Base-by-base conservation (phyloP, 1,139 yeast species). In the Hyphopichia wangnamkhiaoensis region DNA sequence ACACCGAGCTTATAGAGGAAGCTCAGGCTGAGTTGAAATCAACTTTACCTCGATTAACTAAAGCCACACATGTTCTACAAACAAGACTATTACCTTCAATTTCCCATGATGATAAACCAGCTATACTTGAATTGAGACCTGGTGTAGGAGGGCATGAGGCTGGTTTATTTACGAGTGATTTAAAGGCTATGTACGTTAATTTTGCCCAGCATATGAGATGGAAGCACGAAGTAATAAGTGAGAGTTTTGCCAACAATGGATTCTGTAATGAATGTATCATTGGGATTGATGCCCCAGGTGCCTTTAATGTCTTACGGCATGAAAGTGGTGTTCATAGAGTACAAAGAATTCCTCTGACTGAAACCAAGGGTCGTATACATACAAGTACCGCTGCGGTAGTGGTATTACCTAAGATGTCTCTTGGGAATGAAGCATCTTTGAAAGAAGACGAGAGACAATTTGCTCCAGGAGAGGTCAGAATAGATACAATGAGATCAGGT, bases 141-240 rank as follows among this genome's bases (percentile, higher is more conserved):
- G 98, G 99, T 2, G 91, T 93, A 1, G 98, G 99, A 12, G 99
- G 99, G 2, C 78, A 82, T 5, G 99, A 93, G 54, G 98, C 98
- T 0, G 81, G 84, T 58, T 74, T 93, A 6, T 93, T 93, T 59
- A 80, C 98, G 0, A 76, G 75, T 35, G 95, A 94, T 57, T 65
- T 93, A 44, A 62, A 90, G 46, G 72, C 76, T 42, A 89, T 94
- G 98, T 93, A 93, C 60, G 68, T 76, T 23, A 82, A 79, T 46
- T 90, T 79, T 56, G 87, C 94, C 31, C 74, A 76, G 40, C 54
- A 65, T 34, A 76, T 79, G 52, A 65, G 73, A 39, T 93, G 98
- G 98, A 76, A 76, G 38, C 71, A 65, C 49, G 74, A 76, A 35
- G 51, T 89, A 0, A 61, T 89, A 4, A 79, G 90, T 19, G 73